Base-by-base conservation (phyloP, 2,329 filamentous ascomycete species). In the Corinectria fuckeliana region DNA sequence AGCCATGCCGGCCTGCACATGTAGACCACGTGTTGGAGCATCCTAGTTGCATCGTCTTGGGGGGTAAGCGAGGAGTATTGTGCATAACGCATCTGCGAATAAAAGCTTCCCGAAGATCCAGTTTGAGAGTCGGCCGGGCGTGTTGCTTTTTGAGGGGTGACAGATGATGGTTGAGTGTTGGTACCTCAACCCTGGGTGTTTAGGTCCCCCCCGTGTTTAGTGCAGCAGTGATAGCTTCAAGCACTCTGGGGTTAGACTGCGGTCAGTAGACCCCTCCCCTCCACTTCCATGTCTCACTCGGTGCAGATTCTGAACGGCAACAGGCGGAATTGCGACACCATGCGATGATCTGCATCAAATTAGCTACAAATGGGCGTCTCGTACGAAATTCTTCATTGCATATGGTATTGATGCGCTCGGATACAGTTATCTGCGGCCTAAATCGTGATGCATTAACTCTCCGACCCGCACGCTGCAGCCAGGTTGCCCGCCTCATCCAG, bases 401-500 rank as follows among this genome's bases (percentile, higher is more conserved):
- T 16, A 23, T 50, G 13, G 10, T 9, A 48, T 30, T 25, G 18
- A 30, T 45, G n/a, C 3, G 23, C 18, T 39, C 11, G 51, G 23
- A 38, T 28, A 47, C 39, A 56, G 18, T 30, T 42, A 38, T 25
- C 39, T 32, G 14, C 47, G 44, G 32, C 6, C 34, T 16, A 30
- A n/a, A 44, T 32, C 34, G 34, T 34, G 26, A 41, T 25, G 20
- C 18, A 11, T 28, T 20, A 16, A 34, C 47, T 25, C 30, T 26
- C 36, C 30, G 42, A 32, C 32, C 21, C 32, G 50, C 57, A 21
- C 21, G 30, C 44, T 13, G 23, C 42, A 16, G 36, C 36, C 42
- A 38, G 36, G 34, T 26, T n/a, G 16, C 26, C 42, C 54, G 54
- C 39, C 32, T 52, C 50, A 26, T 50, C 58, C 54, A 30, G 20